A percentile compares a stretch with the other conserved stretches of the same genome.
These are phyloP conservation scores for Euphorbia peplus DNA, from an alignment of 345 rosid species.

Conservation along the genomic window DNA sequence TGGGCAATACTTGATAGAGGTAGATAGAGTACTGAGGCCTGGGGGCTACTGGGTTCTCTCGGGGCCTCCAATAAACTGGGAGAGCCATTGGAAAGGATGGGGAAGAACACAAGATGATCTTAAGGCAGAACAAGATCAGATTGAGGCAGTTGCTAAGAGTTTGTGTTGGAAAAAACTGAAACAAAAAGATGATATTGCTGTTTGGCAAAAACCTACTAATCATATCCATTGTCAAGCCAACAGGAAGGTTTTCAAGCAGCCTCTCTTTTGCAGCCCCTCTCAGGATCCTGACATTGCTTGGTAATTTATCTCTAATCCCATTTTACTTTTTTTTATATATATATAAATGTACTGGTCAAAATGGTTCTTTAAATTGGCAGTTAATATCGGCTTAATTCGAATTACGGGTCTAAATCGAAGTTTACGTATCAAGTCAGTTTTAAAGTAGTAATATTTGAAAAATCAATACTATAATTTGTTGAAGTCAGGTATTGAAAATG, in stretches of 20 bases:
- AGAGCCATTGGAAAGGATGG: constrained; percentile 83
- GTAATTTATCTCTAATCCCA: constrained; percentile 30
- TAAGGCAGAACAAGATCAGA: constrained; percentile 48
- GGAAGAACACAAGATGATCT: constrained; percentile 57
- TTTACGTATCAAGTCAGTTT: too few relatives aligned
- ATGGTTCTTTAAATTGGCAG: too few relatives aligned
- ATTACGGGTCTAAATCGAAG: too few relatives aligned
- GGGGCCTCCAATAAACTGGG: constrained; percentile 93
- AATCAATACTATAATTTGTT: too few relatives aligned
- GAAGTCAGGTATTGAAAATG: too few relatives aligned
- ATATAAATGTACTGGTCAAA: too few relatives aligned
- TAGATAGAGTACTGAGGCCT: constrained; percentile 79
- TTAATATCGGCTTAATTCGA: too few relatives aligned
- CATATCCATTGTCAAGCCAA: constrained; percentile 64
- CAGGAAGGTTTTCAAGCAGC: constrained; percentile 53
- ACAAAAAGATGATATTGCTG: constrained; percentile 64
- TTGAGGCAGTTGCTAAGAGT: constrained; percentile 59
- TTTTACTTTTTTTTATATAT: background rate
- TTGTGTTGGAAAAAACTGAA: constrained; percentile 82
- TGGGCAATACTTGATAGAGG: constrained; percentile 77
- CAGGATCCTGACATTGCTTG: constrained; percentile 80
- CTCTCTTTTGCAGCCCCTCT: constrained; percentile 50
- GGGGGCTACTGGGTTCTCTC: constrained; percentile 95
- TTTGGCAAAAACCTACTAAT: constrained; percentile 88
- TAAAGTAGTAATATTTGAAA: too few relatives aligned